phyloP scores from a whole-genome alignment of 2,329 filamentous ascomycete species.

The Botrytis elliptica region DNA sequence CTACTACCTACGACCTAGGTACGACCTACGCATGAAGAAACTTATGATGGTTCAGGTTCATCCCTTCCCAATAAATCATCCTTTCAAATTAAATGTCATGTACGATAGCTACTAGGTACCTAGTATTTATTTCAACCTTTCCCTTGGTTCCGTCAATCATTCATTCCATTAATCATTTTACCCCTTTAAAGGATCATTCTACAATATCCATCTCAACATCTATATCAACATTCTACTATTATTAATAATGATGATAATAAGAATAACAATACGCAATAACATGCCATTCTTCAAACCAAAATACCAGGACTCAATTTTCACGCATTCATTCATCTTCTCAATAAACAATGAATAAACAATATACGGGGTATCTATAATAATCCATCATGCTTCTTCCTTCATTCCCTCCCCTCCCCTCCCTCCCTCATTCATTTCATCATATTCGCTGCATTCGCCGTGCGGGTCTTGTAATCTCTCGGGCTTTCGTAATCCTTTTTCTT shows the following conservation, averaged over 20 bases:
- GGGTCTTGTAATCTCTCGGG: conserved; percentile 81
- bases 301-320: background rate
- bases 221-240: background rate
- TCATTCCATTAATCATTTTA: background rate
- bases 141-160: background rate
- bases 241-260: background rate
- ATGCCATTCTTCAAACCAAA: background rate
- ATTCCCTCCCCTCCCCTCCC: too few relatives aligned
- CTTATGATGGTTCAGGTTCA: conserved; percentile 1
- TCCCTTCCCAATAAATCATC: background rate
- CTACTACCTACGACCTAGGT: background rate
- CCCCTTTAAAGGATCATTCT: background rate
- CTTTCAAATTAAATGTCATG: background rate
- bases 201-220: background rate
- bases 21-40: conserved; percentile 5
- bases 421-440: conserved; percentile 34
- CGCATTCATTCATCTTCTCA: background rate
- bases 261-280: background rate
- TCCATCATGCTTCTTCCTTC: background rate
- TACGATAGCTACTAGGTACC: background rate
- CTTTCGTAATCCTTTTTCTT: conserved; percentile 68
- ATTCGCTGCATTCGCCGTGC: conserved; percentile 41
- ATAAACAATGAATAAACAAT: background rate
- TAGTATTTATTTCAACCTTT: background rate
- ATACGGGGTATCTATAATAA: background rate